phyloP scores from a whole-genome alignment of 2,329 filamentous ascomycete genomes.

The Allantophomopsis cytisporea region DNA sequence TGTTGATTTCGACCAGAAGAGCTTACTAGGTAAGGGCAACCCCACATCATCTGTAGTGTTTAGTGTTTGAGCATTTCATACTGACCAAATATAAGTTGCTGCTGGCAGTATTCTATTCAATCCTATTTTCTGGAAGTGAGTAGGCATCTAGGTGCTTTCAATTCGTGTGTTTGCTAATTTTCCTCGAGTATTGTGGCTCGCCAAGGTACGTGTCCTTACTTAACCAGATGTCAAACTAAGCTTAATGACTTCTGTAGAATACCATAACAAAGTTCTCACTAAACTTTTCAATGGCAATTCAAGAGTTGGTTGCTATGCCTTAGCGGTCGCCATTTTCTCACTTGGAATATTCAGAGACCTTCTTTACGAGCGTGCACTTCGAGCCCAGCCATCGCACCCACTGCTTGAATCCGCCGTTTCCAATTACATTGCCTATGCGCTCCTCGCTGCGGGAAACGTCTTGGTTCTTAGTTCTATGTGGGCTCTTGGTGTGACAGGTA shows the following conservation, averaged over 20 bases:
- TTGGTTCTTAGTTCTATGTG: constrained; percentile 82
- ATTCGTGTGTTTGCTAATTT: constrained; percentile 2
- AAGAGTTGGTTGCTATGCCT: constrained; percentile 73
- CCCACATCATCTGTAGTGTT: constrained; percentile 4
- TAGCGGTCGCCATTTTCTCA: constrained; percentile 81
- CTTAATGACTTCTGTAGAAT: constrained; percentile 44
- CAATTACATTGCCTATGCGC: constrained; percentile 51
- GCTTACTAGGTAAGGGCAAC: constrained; percentile 44
- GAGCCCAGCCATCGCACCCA: constrained; percentile 61
- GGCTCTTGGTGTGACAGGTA: constrained; percentile 47
- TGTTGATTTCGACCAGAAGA: constrained; percentile 53
- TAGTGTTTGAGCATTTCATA: constrained; percentile 8
- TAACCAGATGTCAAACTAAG: background rate
- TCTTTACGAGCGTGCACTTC: constrained; percentile 75
- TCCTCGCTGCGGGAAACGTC: constrained; percentile 60
- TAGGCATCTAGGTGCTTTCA: constrained; percentile 10
- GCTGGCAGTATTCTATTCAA: constrained; percentile 81
- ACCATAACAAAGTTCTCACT: constrained; percentile 79
- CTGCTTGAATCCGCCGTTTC: constrained; percentile 46
- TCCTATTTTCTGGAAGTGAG: constrained; percentile 99
- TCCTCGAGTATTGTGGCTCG: constrained; percentile 61
- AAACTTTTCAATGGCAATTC: constrained; percentile 71
- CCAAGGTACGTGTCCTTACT: constrained; percentile 40
- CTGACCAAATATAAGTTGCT: constrained; percentile 43
- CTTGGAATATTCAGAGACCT: constrained; percentile 56